Conservation (phyloP, 371 early-diverging fungal genomes). For the Entomophthora muscae region DNA sequence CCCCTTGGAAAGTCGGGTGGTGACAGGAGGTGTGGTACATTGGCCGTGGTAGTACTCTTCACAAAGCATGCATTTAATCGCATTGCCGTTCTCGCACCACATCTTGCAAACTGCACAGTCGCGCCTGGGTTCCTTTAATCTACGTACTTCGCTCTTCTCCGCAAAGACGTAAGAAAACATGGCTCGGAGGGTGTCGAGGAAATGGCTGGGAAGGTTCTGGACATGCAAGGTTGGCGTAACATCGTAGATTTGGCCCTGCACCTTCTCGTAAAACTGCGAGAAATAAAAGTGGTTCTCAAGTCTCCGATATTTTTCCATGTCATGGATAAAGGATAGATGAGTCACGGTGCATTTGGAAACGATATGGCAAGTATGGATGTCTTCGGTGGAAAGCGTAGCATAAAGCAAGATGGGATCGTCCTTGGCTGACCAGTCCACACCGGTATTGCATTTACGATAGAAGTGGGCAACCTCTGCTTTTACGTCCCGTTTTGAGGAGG, state of each 20-base stretch:
- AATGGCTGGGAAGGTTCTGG: not conserved
- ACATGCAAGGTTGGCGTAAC: not conserved
- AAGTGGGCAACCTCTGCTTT: not conserved
- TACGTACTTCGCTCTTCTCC: not conserved
- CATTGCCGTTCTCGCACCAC: not conserved
- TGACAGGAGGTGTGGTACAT: not conserved
- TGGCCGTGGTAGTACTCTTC: not conserved
- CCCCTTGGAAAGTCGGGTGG: not conserved
- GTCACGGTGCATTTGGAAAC: not conserved
- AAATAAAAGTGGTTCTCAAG: constrained; percentile 5
- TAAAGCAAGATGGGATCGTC: not conserved
- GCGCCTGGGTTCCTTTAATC: not conserved
- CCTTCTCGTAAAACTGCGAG: not conserved
- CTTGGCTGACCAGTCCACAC: not conserved
- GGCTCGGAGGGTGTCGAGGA: not conserved
- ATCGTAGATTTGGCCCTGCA: not conserved
- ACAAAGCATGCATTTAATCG: constrained; percentile 1
- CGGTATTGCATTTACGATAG: not conserved
- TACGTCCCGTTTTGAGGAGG: not conserved
- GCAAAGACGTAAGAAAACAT: constrained; percentile 3
- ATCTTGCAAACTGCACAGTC: not conserved
- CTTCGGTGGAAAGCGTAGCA: not conserved
- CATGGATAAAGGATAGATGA: not conserved
- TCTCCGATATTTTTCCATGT: not conserved
- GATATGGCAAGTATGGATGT: not conserved